Evolutionary conservation across 2,329 filamentous ascomycete genomes (phyloP).

Genomic region (Didymella exigua): DNA sequence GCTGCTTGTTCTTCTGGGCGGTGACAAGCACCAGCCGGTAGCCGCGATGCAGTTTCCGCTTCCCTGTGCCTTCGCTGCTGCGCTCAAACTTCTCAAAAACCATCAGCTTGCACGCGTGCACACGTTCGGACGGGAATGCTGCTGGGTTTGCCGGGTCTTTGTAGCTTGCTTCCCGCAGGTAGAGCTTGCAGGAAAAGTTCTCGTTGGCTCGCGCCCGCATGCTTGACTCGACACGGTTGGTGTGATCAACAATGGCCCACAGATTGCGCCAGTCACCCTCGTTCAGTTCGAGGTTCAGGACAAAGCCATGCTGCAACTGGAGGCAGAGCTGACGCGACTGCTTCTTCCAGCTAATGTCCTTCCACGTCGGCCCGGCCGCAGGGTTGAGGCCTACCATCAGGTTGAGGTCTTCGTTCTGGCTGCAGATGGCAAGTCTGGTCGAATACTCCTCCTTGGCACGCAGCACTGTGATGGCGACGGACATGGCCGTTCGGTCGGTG

Average conservation of each 20-base stretch:
- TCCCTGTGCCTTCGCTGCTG: constrained; percentile 73
- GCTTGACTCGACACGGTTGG: constrained; percentile 73
- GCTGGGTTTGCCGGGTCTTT: constrained; percentile 74
- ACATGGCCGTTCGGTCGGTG: constrained; percentile 70
- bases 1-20: constrained; percentile 74
- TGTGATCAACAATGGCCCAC: constrained; percentile 86
- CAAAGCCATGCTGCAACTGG: constrained; percentile 75
- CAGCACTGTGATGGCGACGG: constrained; percentile 76
- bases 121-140: constrained; percentile 75
- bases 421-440: constrained; percentile 75
- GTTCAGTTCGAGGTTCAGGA: constrained; percentile 71
- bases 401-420: constrained; percentile 78
- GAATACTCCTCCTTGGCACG: constrained; percentile 72
- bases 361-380: constrained; percentile 74
- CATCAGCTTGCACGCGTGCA: constrained; percentile 72
- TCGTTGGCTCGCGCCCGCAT: constrained; percentile 74
- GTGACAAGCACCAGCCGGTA: constrained; percentile 81
- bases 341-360: constrained; percentile 79
- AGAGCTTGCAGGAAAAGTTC: constrained; percentile 69
- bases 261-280: constrained; percentile 80
- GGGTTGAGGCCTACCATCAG: constrained; percentile 73
- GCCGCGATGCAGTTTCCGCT: constrained; percentile 75
- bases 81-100: constrained; percentile 75
- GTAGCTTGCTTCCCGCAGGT: constrained; percentile 77
- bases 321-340: constrained; percentile 70